Base-by-base conservation (phyloP, 176 grass and related monocot genomes). In the Elaeis guineensis region DNA sequence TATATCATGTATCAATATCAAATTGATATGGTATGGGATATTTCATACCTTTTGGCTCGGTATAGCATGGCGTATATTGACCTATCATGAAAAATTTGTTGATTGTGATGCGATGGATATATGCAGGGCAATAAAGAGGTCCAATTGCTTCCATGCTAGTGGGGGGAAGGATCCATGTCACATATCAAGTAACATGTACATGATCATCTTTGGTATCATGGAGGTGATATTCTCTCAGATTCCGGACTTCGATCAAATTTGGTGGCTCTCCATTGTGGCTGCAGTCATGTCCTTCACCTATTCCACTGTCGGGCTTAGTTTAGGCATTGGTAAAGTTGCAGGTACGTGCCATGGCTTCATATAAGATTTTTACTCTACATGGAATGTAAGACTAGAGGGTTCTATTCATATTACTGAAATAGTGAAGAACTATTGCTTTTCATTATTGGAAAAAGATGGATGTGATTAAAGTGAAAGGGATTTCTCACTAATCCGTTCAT, bases 201-300 rank as follows among this genome's bases (percentile, higher is more conserved):
- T 87, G 84, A 78, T 87, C 54, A 55, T 75, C 35, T 87, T 87
- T 62, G 84, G 84, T 2, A 26, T 64, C 15, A 59, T 19, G 7
- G 61, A 87, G 79, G 67, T 87, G 1, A 11, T 87, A 20, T 78
- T 82, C 59, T 87, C 79, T 30, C 79, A 82, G 65, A 87, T 87
- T 26, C 84, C 84, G 3, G 75, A 87, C 54, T 87, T 87, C 51
- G 70, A 80, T 57, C 78, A 82, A 50, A 56, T 86, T 1, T 86
- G 72, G 57, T 86, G 83, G 83, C 78, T 86, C 25, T 86, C 83
- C 44, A 81, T 86, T 60, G 61, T 87, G 7, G 84, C 79, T 0
- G 84, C 84, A 1, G 5, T 79, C 49, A 87, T 87, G 84, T 87
- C 79, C 26, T 87, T 82, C 65, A 82, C 75, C 16, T 82, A 82